Conservation (phyloP, 208 protist species). For the Crithidia acanthocephali region DNA sequence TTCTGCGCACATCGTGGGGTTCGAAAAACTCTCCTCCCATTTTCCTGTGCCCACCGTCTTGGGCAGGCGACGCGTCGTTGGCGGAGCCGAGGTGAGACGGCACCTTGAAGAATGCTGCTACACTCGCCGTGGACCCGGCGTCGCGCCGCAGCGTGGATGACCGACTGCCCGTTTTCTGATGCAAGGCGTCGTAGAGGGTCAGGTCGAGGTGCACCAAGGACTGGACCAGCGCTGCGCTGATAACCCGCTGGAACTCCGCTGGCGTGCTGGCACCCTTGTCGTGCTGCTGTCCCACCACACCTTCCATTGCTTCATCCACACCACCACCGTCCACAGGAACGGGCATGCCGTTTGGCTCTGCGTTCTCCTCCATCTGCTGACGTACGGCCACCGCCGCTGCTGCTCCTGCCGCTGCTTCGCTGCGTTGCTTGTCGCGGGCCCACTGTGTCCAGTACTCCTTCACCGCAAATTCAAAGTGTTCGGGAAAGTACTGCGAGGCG, state of each 20-base stretch:
- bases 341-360: no score
- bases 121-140: conserved; percentile 58
- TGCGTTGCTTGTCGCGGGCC: neutral
- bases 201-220: conserved; percentile 73
- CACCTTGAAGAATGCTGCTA: conserved; percentile 44
- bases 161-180: conserved; percentile 1
- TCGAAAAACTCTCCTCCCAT: no score
- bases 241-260: conserved; percentile 33
- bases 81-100: no score
- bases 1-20: no score
- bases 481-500: conserved; percentile 59
- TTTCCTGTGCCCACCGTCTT: no score
- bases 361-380: no score
- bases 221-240: conserved; percentile 74
- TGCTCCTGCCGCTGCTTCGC: neutral
- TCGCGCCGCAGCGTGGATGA: conserved; percentile 17
- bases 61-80: no score
- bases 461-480: conserved; percentile 57
- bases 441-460: conserved; percentile 26
- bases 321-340: no score
- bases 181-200: conserved; percentile 51
- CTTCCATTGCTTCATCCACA: no score
- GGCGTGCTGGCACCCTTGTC: neutral
- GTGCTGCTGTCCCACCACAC: no score
- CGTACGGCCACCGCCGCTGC: neutral